These are phyloP conservation scores for Hymenoscyphus infarciens DNA, from an alignment of 2,329 filamentous ascomycete genomes.

Conservation along the genomic window DNA sequence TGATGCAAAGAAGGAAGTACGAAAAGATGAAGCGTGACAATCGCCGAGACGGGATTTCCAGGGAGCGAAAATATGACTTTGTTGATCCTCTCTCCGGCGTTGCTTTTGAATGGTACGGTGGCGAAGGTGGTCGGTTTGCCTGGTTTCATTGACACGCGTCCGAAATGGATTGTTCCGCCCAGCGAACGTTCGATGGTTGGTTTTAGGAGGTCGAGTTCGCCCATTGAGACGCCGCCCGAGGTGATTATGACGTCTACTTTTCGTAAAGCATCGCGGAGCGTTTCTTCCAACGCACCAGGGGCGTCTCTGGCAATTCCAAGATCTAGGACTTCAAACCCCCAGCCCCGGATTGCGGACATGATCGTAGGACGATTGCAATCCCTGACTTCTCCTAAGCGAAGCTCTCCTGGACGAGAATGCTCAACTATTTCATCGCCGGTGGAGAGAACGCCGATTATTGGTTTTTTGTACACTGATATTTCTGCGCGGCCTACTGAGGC, in stretches of 20 bases:
- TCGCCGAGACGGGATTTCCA: constrained; percentile 87
- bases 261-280: constrained; percentile 70
- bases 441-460: constrained; percentile 80
- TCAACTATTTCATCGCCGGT: constrained; percentile 93
- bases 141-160: constrained; percentile 94
- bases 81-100: constrained; percentile 52
- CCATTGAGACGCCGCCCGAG: constrained; percentile 94
- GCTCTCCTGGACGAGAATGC: constrained; percentile 57
- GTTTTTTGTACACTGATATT: constrained; percentile 70
- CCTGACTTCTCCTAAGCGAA: constrained; percentile 79
- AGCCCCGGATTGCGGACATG: constrained; percentile 69
- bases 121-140: constrained; percentile 98
- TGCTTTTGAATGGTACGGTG: constrained; percentile 68
- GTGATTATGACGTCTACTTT: constrained; percentile 81
- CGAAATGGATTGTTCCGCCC: constrained; percentile 92
- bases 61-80: constrained; percentile 86
- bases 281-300: constrained; percentile 70
- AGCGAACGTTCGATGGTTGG: constrained; percentile 89
- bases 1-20: constrained; percentile 83
- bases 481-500: constrained; percentile 75
- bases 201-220: constrained; percentile 93
- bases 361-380: constrained; percentile 91
- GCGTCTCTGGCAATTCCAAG: constrained; percentile 80
- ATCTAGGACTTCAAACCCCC: constrained; percentile 74
- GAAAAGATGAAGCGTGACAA: constrained; percentile 93